Evolutionary conservation across 2,329 filamentous ascomycete genomes (phyloP).

Genomic region (Trichophyton verrucosum): DNA sequence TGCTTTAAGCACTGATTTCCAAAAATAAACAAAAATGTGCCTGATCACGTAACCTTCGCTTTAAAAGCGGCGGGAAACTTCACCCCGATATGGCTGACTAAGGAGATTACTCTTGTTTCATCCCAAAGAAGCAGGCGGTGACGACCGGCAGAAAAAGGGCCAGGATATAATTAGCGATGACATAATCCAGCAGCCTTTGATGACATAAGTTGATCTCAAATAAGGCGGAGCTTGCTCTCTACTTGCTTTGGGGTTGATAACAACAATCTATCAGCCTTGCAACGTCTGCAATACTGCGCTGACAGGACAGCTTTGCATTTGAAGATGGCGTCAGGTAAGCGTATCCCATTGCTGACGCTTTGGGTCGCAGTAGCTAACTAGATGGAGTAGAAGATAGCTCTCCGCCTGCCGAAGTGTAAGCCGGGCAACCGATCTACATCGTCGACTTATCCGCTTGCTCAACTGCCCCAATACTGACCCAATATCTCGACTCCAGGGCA

Average conservation of each 20-base stretch:
- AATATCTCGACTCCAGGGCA: constrained; percentile 28
- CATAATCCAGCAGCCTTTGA: neutral
- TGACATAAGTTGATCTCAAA: neutral
- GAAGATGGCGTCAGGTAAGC: constrained; percentile 2
- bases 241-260: too few species aligned
- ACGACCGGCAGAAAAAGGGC: neutral
- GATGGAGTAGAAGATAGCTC: constrained; percentile 4
- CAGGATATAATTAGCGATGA: neutral
- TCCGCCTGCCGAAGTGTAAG: constrained; percentile 13
- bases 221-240: too few species aligned
- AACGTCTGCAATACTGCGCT: neutral
- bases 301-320: neutral
- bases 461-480: constrained; percentile 3
- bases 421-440: neutral
- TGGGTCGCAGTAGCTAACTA: neutral
- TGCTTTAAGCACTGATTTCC: neutral
- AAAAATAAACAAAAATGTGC: neutral
- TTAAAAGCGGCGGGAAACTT: neutral
- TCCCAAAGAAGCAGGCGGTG: neutral
- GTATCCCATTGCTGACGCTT: neutral
- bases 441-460: neutral
- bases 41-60: neutral
- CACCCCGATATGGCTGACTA: neutral
- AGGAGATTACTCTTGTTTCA: neutral
- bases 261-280: neutral